Evolutionary conservation across 108 stramenopile species (phyloP), one percentile per base, ranked within the genome.

Genomic region (Bacterosira constricta): DNA sequence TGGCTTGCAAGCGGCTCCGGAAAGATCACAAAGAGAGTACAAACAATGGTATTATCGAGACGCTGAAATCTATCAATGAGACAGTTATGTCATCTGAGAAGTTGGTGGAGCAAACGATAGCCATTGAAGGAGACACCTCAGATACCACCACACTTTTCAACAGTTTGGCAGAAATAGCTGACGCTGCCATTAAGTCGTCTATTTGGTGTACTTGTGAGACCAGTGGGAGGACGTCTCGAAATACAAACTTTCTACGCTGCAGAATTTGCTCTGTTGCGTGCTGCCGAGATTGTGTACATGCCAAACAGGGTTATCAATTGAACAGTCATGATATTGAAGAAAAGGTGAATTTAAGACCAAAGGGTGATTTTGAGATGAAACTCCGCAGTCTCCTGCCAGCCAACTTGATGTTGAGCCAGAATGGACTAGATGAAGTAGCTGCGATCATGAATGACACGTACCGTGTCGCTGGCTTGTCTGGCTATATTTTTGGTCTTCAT

Each of bases 171-270:
- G 23, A 47, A 11, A 41, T 85, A 30, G 83, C 83, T 0, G 30
- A 55, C 1, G 56, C 69, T 35, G 87, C 87, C n/a, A 54, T 79
- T 26, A 38, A 83, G 20, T 82, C 86, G 13, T 89, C 88, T 0
- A 73, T 90, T 42, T 71, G 74, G 69, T 90, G 90, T 37, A 87
- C 86, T 7, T 90, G 87, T 57, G 90, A 90, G 50, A 67, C 86
- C 10, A 75, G 73, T 39, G 88, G 88, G 20, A 71, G 71, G 17
- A 80, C 44, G 6, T 82, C 88, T 8, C 17, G 25, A 17, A 57
- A 66, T 6, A 37, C 37, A 3, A 30, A 75, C 6, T 87, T 87
- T 64, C 29, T 87, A 4, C 56, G 71, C 26, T 89, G 88, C 50
- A 50, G 42, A 9, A 31, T 64, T 12, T 89, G 86, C 63, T 53